Percentiles rank a stretch among this genome's conserved stretches.
Evolutionary conservation across 805 yeast species (phyloP).

Genomic region (Nakazawaea laoshanensis): DNA sequence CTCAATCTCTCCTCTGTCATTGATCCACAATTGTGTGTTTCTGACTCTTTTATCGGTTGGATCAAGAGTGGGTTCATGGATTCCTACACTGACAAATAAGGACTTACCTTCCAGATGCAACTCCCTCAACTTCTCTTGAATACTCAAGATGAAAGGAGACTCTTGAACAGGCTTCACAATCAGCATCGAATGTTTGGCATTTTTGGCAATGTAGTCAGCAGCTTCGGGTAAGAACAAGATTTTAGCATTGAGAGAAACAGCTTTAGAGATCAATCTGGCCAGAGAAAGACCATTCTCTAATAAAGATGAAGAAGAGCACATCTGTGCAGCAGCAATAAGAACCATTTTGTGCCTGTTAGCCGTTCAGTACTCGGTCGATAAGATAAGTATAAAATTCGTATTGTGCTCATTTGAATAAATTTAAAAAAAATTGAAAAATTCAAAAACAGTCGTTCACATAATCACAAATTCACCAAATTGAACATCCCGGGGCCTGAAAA

Average conservation of each 20-base stretch:
- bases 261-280: constrained; percentile 49
- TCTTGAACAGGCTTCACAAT: constrained; percentile 42
- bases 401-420: background rate
- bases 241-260: constrained; percentile 51
- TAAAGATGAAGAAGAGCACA: constrained; percentile 65
- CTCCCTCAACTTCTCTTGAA: constrained; percentile 36
- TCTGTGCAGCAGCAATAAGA: constrained; percentile 76
- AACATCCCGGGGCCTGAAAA: too few relatives aligned
- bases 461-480: background rate
- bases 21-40: constrained; percentile 69
- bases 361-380: too few relatives aligned
- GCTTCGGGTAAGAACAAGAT: constrained; percentile 91
- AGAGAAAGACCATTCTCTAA: constrained; percentile 52
- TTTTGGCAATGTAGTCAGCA: constrained; percentile 73
- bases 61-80: constrained; percentile 66
- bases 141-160: constrained; percentile 31
- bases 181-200: constrained; percentile 53
- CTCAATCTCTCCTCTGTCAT: constrained; percentile 52
- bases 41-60: constrained; percentile 36
- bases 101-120: constrained; percentile 29
- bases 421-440: too few relatives aligned
- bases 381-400: background rate
- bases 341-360: constrained; percentile 34
- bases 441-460: background rate
- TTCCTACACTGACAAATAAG: constrained; percentile 72